phyloP scores from a whole-genome alignment of 345 rosid species.

The Erysimum cheiranthoides region DNA sequence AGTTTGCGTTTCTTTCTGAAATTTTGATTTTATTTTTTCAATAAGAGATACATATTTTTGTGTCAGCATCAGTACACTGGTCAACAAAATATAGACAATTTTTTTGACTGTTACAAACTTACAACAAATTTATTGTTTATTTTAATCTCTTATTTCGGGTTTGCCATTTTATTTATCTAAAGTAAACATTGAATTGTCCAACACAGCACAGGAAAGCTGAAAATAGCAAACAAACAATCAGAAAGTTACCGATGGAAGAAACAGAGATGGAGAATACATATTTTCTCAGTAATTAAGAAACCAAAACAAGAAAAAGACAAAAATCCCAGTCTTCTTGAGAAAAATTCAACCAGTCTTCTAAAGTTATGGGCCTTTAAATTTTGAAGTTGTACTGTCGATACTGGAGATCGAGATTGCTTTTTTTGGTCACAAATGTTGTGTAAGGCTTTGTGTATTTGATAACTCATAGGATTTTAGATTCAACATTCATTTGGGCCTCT shows the following conservation, averaged over 20 bases:
- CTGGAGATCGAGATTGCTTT: too few relatives aligned
- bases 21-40: background rate
- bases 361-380: background rate
- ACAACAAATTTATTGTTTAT: background rate
- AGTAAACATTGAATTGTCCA: background rate
- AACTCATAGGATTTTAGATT: too few relatives aligned
- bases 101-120: background rate
- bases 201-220: conserved; percentile 22
- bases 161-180: conserved; percentile 13
- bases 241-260: conserved; percentile 9
- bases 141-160: background rate
- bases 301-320: background rate
- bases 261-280: background rate
- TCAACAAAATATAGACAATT: background rate
- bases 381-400: background rate
- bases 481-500: too few relatives aligned
- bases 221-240: conserved; percentile 24
- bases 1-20: background rate
- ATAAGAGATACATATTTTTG: too few relatives aligned
- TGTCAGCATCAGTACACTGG: background rate
- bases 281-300: background rate
- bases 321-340: background rate
- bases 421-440: too few relatives aligned
- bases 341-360: background rate
- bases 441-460: too few relatives aligned